Evolutionary conservation across 1,284 basidiomycete genomes (phyloP), one percentile per base, ranked within the genome.

Genomic region (Ustilago trichophora): DNA sequence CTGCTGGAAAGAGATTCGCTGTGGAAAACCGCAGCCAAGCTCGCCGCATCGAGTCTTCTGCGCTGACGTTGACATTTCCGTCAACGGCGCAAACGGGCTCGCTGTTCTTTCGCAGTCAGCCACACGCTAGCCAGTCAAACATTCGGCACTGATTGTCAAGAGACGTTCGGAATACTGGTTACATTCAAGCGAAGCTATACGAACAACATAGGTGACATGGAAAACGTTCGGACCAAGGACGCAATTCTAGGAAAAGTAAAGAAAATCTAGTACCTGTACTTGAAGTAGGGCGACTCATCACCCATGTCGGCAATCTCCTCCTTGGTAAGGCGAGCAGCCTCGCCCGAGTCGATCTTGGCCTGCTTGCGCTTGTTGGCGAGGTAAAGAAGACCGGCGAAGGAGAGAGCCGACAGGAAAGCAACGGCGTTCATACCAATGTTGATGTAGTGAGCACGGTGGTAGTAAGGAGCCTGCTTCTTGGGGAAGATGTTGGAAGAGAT

Each of bases 401-500:
- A 49, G 37, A 70, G 29, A 11, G 66, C 66, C 38, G 66, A 70
- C 37, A n/a, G 11, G 49, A 64, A 65, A 34, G 65, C 65, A 25
- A 51, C 45, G 4, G 42, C 57, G 51, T 67, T 67, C 58, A 72
- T 58, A 44, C 35, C 65, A 21, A 72, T 72, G 69, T 64, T 63
- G 59, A 67, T 67, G 63, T 72, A 63, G 59, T 72, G 63, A 5
- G 59, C 69, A n/a, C 41, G 60, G 55, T 64, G 56, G 65, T 59
- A 72, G 56, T 60, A 63, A 27, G 69, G 69, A 29, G 64, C 65
- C 49, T 67, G 60, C 45, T 47, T 59, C 45, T 59, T 57, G 50
- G 59, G 58, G 60, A 74, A 74, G 65, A 74, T 72, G 68, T 72
- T 72, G 49, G 45, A 52, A 36, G 72, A 72, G 52, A 74, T 64